These are phyloP conservation scores for Phycomyces blakesleeanus DNA, from an alignment of 192 early-diverging fungal species.

Conservation along the genomic window DNA sequence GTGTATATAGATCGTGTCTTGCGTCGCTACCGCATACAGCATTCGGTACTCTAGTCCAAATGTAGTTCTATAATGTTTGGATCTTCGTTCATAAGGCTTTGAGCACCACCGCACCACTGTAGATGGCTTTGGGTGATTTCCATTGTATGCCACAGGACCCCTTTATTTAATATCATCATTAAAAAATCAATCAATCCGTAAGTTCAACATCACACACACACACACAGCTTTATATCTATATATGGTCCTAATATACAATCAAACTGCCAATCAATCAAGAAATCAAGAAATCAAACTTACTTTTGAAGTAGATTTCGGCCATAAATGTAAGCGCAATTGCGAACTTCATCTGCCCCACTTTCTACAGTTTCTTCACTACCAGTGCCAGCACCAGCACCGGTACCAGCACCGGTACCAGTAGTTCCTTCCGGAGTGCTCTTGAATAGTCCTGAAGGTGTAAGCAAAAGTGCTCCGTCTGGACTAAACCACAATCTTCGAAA, in stretches of 20 bases:
- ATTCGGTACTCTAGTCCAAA: constrained; percentile 67
- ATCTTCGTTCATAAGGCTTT: constrained; percentile 46
- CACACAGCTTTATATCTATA: too few species aligned
- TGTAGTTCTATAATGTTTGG: constrained; percentile 6
- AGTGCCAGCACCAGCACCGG: constrained; percentile 16
- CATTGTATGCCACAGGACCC: constrained; percentile 65
- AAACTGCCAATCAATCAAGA: too few species aligned
- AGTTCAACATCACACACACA: too few species aligned
- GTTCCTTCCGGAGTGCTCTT: constrained; percentile 24
- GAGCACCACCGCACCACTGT: constrained; percentile 75
- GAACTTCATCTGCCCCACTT: constrained; percentile 28
- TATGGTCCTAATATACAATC: too few species aligned
- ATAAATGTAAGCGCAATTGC: constrained; percentile 67
- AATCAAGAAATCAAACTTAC: too few species aligned
- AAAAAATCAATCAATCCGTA: too few species aligned
- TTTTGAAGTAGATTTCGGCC: constrained; percentile 54
- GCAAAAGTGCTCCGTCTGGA: constrained; percentile 81
- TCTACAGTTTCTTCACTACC: constrained; percentile 22
- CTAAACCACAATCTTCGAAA: constrained; percentile 85
- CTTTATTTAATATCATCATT: constrained; percentile 39
- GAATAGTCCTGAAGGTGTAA: constrained; percentile 77
- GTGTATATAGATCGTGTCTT: constrained; percentile 79
- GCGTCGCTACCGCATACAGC: constrained; percentile 83
- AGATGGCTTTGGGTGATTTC: constrained; percentile 71
- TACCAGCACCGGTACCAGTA: background rate